phyloP scores from a whole-genome alignment of 2,329 filamentous ascomycete species.

The Claviceps sp. region DNA sequence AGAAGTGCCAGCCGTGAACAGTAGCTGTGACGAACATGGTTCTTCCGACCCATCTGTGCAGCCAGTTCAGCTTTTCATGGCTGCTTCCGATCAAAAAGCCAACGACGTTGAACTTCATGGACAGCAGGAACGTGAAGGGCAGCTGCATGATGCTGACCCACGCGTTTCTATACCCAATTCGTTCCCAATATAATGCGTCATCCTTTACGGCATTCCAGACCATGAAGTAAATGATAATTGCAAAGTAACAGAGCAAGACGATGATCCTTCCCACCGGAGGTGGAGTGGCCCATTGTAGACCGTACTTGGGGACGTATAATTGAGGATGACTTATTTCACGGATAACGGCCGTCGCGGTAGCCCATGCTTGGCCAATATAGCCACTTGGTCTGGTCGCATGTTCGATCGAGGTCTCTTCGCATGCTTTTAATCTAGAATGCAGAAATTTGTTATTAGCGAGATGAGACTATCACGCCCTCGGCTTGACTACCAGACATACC shows the following conservation, averaged over 20 bases:
- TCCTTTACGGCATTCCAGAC: constrained; percentile 31
- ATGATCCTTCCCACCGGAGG: constrained; percentile 44
- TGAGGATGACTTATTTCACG: constrained; percentile 46
- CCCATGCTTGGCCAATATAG: constrained; percentile 36
- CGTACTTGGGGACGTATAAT: constrained; percentile 30
- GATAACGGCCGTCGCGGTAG: constrained; percentile 42
- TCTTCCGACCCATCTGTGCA: constrained; percentile 59
- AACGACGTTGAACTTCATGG: constrained; percentile 46
- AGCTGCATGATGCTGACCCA: constrained; percentile 54
- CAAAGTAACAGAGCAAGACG: constrained; percentile 43
- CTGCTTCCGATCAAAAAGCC: constrained; percentile 48
- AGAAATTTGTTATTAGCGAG: not conserved
- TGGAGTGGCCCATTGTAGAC: constrained; percentile 43
- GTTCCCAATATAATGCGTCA: constrained; percentile 47
- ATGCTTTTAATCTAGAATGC: constrained; percentile 31
- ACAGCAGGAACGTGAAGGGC: constrained; percentile 49
- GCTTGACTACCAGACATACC: constrained; percentile 18
- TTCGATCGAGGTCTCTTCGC: constrained; percentile 27
- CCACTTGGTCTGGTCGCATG: constrained; percentile 40
- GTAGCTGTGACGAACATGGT: constrained; percentile 56
- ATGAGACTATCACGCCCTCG: not conserved
- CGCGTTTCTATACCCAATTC: constrained; percentile 53
- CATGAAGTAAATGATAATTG: constrained; percentile 45
- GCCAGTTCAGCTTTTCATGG: constrained; percentile 59
- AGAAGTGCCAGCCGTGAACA: constrained; percentile 59